Evolutionary conservation across 495 filamentous ascomycete species (phyloP).

Genomic region (Hapsidospora chrysogenum): DNA sequence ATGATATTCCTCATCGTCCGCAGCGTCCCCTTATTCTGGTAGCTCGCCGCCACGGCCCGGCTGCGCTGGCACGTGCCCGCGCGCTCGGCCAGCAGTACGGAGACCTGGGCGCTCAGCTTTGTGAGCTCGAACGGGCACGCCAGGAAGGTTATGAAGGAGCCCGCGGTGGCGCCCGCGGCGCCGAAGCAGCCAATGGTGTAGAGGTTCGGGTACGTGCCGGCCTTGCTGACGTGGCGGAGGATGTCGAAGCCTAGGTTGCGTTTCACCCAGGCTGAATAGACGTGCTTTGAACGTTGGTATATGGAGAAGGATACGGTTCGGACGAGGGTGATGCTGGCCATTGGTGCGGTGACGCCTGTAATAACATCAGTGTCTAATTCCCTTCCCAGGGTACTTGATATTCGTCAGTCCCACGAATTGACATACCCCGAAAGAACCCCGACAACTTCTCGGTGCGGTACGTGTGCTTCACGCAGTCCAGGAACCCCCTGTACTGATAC

Average conservation of each 20-base stretch:
- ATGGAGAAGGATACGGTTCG: conserved; percentile 87
- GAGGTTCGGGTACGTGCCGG: conserved; percentile 50
- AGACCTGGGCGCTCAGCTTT: conserved; percentile 78
- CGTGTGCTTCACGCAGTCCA: conserved; percentile 54
- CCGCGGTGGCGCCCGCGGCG: conserved; percentile 60
- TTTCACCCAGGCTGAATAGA: conserved; percentile 50
- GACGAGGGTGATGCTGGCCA: conserved; percentile 77
- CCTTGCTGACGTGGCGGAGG: conserved; percentile 50
- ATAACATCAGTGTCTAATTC: too few relatives aligned
- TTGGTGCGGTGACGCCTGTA: conserved; percentile 58
- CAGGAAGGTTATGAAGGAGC: conserved; percentile 64
- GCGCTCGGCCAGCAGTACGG: conserved; percentile 64
- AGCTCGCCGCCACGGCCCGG: conserved; percentile 47
- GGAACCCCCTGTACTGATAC: conserved; percentile 51
- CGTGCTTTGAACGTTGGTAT: conserved; percentile 71
- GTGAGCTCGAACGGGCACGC: conserved; percentile 91
- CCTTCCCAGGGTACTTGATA: too few relatives aligned
- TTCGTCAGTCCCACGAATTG: too few relatives aligned
- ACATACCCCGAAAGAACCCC: conserved; percentile 63
- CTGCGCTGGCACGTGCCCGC: conserved; percentile 34
- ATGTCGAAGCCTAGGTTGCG: conserved; percentile 50
- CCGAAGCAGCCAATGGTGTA: conserved; percentile 60
- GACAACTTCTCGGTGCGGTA: conserved; percentile 53
- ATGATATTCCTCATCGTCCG: conserved; percentile 67
- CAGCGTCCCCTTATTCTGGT: conserved; percentile 65